Conservation (phyloP, 257 asterid genomes). For the Henckelia pumila region DNA sequence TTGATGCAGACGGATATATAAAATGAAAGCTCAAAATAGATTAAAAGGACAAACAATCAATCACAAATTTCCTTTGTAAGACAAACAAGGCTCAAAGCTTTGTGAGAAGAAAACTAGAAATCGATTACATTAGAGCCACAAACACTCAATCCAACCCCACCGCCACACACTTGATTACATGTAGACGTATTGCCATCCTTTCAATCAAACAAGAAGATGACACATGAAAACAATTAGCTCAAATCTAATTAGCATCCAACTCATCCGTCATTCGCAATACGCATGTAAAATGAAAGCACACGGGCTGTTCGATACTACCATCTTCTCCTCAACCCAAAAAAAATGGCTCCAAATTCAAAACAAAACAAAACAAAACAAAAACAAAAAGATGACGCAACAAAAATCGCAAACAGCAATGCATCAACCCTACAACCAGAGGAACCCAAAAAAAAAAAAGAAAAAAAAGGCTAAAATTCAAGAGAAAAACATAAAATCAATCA, state of each 20-base stretch:
- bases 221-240: background rate
- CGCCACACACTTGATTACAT: slow-evolving; percentile 6
- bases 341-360: background rate
- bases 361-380: background rate
- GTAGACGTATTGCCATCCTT: slow-evolving; percentile 2
- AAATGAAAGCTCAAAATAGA: background rate
- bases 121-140: background rate
- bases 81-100: background rate
- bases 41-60: background rate
- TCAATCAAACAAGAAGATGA: slow-evolving; percentile 19
- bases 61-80: background rate
- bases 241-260: slow-evolving; percentile 14
- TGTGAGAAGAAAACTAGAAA: background rate
- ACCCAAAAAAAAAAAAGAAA: too few relatives aligned
- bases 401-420: background rate
- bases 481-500: background rate
- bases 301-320: slow-evolving; percentile 4
- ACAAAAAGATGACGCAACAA: background rate
- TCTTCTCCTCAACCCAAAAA: background rate
- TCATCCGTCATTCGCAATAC: background rate
- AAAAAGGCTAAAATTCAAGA: too few relatives aligned
- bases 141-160: slow-evolving; percentile 16
- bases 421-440: background rate
- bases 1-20: background rate
- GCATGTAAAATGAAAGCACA: slow-evolving; percentile 1